A percentile compares a stretch with the other conserved stretches of the same genome.
Conservation (phyloP, 2,329 filamentous ascomycete genomes). For the Neurospora crassa region DNA sequence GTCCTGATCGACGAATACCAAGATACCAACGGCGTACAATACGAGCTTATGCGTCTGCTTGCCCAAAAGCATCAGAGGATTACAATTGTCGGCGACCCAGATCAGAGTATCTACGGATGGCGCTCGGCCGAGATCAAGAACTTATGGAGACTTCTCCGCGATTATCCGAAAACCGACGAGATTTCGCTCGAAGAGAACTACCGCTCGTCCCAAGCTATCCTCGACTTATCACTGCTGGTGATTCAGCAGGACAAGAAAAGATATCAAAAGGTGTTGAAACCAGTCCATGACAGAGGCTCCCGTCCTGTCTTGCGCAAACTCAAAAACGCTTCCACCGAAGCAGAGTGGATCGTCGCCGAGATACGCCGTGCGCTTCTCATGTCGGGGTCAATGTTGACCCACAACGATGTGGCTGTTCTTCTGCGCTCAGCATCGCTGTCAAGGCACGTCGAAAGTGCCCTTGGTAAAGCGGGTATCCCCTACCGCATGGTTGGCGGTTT, state of each 20-base stretch:
- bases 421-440: conserved; percentile 79
- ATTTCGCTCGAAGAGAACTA: conserved; percentile 92
- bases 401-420: conserved; percentile 76
- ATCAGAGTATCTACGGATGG: conserved; percentile 97
- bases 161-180: conserved; percentile 70
- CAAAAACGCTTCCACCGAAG: conserved; percentile 61
- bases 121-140: conserved; percentile 89
- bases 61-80: conserved; percentile 65
- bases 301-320: conserved; percentile 72
- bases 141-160: conserved; percentile 63
- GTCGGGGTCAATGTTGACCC: conserved; percentile 62
- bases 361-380: conserved; percentile 61
- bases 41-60: conserved; percentile 85
- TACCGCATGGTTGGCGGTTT: conserved; percentile 89
- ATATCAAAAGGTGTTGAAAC: conserved; percentile 68
- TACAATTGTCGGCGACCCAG: conserved; percentile 91
- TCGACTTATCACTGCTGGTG: conserved; percentile 69
- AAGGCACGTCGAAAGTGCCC: conserved; percentile 70
- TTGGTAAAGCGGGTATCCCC: conserved; percentile 71
- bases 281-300: conserved; percentile 72
- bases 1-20: conserved; percentile 97
- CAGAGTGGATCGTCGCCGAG: conserved; percentile 80
- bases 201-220: conserved; percentile 76
- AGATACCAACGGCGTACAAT: conserved; percentile 92
- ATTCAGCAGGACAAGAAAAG: conserved; percentile 82